A percentile compares a stretch with the other conserved stretches of the same genome.
phyloP scores from a whole-genome alignment of 2,329 filamentous ascomycete species.

The Colletotrichum phormii region DNA sequence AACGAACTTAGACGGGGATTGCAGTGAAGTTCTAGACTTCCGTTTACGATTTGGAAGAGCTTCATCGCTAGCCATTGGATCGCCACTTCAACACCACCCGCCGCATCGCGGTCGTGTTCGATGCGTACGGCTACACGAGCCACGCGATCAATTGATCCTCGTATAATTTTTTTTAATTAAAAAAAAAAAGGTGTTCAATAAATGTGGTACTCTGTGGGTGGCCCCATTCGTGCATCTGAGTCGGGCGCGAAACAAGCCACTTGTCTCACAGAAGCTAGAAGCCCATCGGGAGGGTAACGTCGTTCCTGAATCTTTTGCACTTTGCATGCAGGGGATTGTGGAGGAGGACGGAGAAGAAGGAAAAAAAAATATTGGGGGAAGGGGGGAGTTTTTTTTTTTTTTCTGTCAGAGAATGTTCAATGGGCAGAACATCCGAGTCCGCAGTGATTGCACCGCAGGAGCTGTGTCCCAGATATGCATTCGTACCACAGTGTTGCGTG shows the following conservation, averaged over 20 bases:
- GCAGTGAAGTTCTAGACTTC: neutral
- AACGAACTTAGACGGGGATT: neutral
- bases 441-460: neutral
- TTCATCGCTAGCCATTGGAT: neutral
- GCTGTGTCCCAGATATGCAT: neutral
- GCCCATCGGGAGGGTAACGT: conserved; percentile 11
- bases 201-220: neutral
- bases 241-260: conserved; percentile 24
- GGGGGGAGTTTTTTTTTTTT: neutral
- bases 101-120: neutral
- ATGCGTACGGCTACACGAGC: neutral
- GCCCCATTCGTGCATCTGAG: conserved; percentile 15
- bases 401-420: neutral
- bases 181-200: neutral
- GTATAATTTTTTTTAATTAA: no score
- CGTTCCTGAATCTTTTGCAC: conserved; percentile 18
- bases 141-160: neutral
- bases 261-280: conserved; percentile 26
- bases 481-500: neutral
- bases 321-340: conserved; percentile 6
- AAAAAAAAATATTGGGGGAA: neutral
- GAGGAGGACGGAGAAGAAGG: neutral
- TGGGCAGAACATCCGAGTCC: neutral
- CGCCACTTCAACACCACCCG: neutral
- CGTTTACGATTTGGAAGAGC: neutral